Evolutionary conservation across 768 basidiomycete genomes (phyloP).

Genomic region (Cantharellus cinnabarinus): DNA sequence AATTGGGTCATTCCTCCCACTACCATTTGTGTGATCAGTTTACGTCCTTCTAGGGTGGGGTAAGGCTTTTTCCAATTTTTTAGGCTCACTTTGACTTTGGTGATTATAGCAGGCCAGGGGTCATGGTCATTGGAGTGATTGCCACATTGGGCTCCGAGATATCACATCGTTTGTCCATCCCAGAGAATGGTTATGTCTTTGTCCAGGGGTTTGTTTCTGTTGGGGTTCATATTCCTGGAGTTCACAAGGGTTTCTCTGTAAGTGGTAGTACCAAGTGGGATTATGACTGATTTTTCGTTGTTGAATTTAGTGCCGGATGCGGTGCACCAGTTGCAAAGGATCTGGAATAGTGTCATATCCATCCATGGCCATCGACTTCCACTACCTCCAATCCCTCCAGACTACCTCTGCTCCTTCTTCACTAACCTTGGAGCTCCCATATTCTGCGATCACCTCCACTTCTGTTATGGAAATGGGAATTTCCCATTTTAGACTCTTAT

Average conservation of each 20-base stretch:
- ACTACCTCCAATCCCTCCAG: too few species aligned
- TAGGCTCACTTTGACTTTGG: constrained; percentile 1
- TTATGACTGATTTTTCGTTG: too few species aligned
- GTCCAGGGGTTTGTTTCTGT: neutral
- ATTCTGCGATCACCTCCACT: too few species aligned
- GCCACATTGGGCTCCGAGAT: constrained; percentile 4
- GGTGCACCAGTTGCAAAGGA: too few species aligned
- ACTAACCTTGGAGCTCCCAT: too few species aligned
- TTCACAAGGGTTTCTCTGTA: constrained; percentile 1
- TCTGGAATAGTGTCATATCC: too few species aligned
- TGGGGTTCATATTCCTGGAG: neutral
- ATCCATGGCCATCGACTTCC: too few species aligned
- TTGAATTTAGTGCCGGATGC: too few species aligned
- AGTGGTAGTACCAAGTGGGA: constrained; percentile 4
- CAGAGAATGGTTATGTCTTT: constrained; percentile 1
- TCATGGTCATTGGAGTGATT: constrained; percentile 8
- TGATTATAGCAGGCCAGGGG: neutral
- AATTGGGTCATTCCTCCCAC: neutral
- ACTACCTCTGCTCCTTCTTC: too few species aligned
- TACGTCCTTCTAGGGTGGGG: neutral
- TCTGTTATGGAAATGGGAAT: too few species aligned
- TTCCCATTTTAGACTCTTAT: too few species aligned
- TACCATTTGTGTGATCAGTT: neutral
- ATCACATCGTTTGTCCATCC: constrained; percentile 6
- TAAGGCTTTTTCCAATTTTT: constrained; percentile 5